A percentile compares a stretch with the other conserved stretches of the same genome.
These are phyloP conservation scores for Boletellus ananas DNA, from an alignment of 768 basidiomycete genomes.

Conservation along the genomic window DNA sequence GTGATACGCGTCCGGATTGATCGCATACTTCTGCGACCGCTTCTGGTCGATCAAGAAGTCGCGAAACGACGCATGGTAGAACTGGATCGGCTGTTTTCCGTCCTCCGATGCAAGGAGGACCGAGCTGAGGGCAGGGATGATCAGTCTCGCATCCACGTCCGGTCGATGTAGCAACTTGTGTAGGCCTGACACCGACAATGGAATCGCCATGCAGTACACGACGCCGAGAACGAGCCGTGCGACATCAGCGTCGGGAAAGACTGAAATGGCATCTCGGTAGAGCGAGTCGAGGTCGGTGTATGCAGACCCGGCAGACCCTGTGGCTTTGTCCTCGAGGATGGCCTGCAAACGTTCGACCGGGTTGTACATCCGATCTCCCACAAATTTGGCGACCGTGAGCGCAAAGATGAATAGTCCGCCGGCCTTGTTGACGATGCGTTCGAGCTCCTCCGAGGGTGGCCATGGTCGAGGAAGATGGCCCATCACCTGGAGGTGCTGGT, in stretches of 20 bases:
- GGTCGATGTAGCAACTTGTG: constrained; percentile 12
- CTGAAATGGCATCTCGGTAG: constrained; percentile 19
- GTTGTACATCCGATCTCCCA: constrained; percentile 14
- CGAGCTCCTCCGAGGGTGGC: constrained; percentile 22
- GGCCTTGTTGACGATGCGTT: constrained; percentile 15
- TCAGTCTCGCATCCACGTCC: constrained; percentile 13
- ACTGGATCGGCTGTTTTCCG: constrained; percentile 17
- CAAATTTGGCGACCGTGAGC: constrained; percentile 27
- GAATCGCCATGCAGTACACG: constrained; percentile 12
- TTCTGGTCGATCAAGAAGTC: constrained; percentile 17
- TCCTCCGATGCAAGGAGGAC: constrained; percentile 20
- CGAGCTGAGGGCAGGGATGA: constrained; percentile 14
- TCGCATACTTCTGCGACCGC: constrained; percentile 14
- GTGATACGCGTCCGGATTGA: constrained; percentile 14
- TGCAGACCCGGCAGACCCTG: constrained; percentile 4
- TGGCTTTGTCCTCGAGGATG: constrained; percentile 8
- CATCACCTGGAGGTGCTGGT: constrained; percentile 20
- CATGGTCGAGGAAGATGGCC: constrained; percentile 17
- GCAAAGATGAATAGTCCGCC: constrained; percentile 30
- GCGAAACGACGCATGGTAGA: constrained; percentile 21
- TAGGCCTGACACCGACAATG: constrained; percentile 10
- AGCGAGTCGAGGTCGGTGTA: constrained; percentile 19
- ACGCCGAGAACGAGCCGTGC: constrained; percentile 18
- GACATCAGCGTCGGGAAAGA: constrained; percentile 15
- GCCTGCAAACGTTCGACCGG: constrained; percentile 12